phyloP scores from a whole-genome alignment of 192 early-diverging fungal species.

The Coemansia sp. region DNA sequence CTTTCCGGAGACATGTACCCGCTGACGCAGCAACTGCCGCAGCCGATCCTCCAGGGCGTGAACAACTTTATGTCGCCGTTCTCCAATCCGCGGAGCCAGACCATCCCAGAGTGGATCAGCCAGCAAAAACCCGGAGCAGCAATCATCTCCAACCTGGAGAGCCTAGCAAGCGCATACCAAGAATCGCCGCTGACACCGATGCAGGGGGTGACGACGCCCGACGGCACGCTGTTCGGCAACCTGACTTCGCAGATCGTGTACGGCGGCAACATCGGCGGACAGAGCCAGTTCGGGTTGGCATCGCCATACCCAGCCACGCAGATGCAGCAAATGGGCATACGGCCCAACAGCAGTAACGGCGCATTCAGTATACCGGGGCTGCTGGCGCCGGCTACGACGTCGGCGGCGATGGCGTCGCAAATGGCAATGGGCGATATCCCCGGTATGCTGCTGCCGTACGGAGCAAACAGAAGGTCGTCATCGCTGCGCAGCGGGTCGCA shows the following conservation, averaged over 20 bases:
- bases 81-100: constrained; percentile 25
- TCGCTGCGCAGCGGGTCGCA: constrained; percentile 20
- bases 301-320: not conserved
- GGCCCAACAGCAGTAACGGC: not conserved
- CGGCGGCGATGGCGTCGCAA: not conserved
- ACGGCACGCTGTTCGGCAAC: constrained; percentile 28
- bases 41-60: constrained; percentile 47
- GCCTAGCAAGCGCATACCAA: constrained; percentile 43
- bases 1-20: constrained; percentile 51
- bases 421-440: constrained; percentile 4
- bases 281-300: not conserved
- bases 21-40: constrained; percentile 45
- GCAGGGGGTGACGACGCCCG: constrained; percentile 15
- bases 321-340: constrained; percentile 13
- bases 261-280: constrained; percentile 7
- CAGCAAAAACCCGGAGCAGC: constrained; percentile 48
- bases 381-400: not conserved
- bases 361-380: not conserved
- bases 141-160: constrained; percentile 45
- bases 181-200: constrained; percentile 26
- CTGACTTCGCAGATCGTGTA: constrained; percentile 41
- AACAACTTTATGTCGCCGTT: constrained; percentile 54
- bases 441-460: not conserved
- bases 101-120: constrained; percentile 47
- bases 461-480: constrained; percentile 2